Base-by-base conservation (phyloP, 441 rosid genomes). In the Kokia cookei region DNA sequence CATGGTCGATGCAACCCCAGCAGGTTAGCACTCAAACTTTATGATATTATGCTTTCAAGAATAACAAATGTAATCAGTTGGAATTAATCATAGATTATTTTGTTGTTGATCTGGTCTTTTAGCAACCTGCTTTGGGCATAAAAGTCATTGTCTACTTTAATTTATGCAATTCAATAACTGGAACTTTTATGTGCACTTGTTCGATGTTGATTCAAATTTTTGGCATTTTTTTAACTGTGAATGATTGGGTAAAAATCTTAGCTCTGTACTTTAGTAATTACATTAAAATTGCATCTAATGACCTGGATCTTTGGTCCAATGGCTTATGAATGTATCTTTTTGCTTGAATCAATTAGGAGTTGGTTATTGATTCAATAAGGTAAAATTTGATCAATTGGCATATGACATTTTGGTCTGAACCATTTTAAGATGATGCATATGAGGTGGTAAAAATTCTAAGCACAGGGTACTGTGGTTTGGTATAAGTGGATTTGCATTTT, bases 1-100 rank as follows among this genome's bases (percentile, higher is more conserved):
- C 76, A 15, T 76, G 79, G 79, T 53, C 71, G 7, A 22, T 78
- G 82, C 91, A 78, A 73, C 73, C 78, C 37, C 91, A 81, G 51
- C 88, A 80, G 86, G 98, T 91, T 78, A 77, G 81, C 69, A 57
- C 50, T 47, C 24, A 12, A 35, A 32, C 65, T 69, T 75, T 54
- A 51, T 26, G 7, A 51, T 60, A 24, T 37, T 69, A 32, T 75
- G 26, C 40, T 37, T 59, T 35, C 59, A 24, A 74, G 19, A 10
- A 42, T 26, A 59, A 60, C 8, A 7, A 24, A 24, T 26, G 3
- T 47, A 47, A 15, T 54, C 10, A 43, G n/a, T 57, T 43, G 19
- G 9, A 66, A 14, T 47, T 50, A 22, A 45, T 26, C 17, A 26
- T 58, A 45, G 57, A 24, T 59, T 58, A 43, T 42, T 9, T 71